Evolutionary conservation across 2,329 filamentous ascomycete genomes (phyloP), one percentile per base, ranked within the genome.

Genomic region (Xylaria sp.): DNA sequence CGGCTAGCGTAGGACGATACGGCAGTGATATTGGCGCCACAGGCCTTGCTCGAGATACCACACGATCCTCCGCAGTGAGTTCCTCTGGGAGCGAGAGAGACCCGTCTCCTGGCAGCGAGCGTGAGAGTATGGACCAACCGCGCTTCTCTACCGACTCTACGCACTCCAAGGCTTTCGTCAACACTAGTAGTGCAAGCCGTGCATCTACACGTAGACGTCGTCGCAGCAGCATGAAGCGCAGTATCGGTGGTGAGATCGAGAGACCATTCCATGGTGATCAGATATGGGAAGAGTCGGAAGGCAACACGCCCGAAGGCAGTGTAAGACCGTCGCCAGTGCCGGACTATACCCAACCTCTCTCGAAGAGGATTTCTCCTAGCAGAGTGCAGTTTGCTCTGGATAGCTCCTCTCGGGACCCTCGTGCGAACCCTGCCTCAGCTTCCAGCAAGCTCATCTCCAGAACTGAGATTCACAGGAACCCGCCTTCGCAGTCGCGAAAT

Each of bases 261-360:
- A 83, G 80, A 57, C 82, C 86, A 1, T 92, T 91, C 71, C 88
- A 87, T 1, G 84, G 87, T 39, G 88, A 92, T 70, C 86, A 90
- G 69, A 92, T 97, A 62, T 97, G 91, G 80, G 92, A 97, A 73
- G 93, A 97, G 71, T 89, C 91, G 0, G 85, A 89, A 68, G 79
- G 67, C n/a, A 66, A 72, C 35, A 66, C 71, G 56, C 58, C 71
- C 2, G 68, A 69, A 11, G 66, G 64, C 59, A 59, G 67, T 66
- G 65, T 70, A 60, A 70, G 63, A 52, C 63, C 58, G 30, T 64
- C 59, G 59, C 62, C 42, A 58, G 46, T 54, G 56, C 66, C 57
- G 48, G 63, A 57, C 64, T 70, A 69, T 60, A 74, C 69, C 56
- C 77, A 79, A 16, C 79, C 83, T 19, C 72, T 89, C 46, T 73